Base-by-base conservation (phyloP, 495 filamentous ascomycete genomes). In the Astrothelium macrocarpum region DNA sequence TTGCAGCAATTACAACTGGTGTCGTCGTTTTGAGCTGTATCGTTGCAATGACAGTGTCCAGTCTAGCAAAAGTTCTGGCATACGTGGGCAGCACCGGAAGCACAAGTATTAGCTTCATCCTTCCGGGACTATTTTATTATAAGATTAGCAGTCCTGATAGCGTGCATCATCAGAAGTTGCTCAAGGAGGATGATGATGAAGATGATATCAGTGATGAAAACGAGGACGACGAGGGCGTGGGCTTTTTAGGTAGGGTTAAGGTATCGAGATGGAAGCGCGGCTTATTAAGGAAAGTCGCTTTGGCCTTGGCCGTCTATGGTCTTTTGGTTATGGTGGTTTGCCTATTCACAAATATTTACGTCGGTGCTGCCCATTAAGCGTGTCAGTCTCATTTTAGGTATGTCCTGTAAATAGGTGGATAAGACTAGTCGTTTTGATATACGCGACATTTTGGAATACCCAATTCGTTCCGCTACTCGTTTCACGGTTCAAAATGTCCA, bases 81-180 rank as follows among this genome's bases (percentile, higher is more conserved):
- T 98, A 97, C 67, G 94, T 98, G 25, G 94, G 95, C 9, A 91
- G 87, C 70, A 98, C 94, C 0, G 94, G 94, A 28, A 91, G 87
- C 63, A 98, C 94, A 0, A 87, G 87, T 67, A 97, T 98, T 68
- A 94, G 89, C 66, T 98, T 98, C 73, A 97, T 98, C 66, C 80
- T 98, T 0, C 95, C 94, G 0, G 94, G 94, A 0, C 72, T 97
- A 16, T 97, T 98, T 74, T 98, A 97, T 78, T 97, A 97, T 80
- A 97, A 97, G 76, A 97, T 98, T 62, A 90, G 87, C 0, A 83
- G 86, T 14, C 95, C 95, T 0, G 86, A 95, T 46, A 90, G 89
- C 10, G 81, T 87, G 62, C 79, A 90, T 56, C 91, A 96, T 68
- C 90, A 91, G 68, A 85, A 87, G 11, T 76, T 96, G 20, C 79